Base-by-base conservation (phyloP, 1,284 basidiomycete species). In the Puccinia triticina region DNA sequence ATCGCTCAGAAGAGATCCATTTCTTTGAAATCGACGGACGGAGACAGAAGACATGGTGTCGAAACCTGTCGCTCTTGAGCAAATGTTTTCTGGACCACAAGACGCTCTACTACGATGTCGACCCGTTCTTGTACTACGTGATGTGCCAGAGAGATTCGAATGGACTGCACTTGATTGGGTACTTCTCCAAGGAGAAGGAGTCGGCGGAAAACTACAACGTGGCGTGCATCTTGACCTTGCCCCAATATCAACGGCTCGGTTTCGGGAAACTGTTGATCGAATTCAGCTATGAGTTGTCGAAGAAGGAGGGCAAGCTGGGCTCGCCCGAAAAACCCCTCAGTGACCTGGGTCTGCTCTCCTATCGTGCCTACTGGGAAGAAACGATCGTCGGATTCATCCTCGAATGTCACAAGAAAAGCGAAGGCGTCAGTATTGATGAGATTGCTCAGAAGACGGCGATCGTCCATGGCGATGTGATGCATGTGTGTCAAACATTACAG, bases 81-180 rank as follows among this genome's bases (percentile, higher is more conserved):
- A 99, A 99, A 88, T 97, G 95, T 87, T 99, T 99, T 88, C 91
- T 99, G 84, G 97, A 99, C 87, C 97, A 99, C 83, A 99, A 99
- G 90, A 99, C 97, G 40, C 90, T 99, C 84, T 99, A 99, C 89
- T 99, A 98, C 89, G 97, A 99, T 88, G 97, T 99, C 85, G 98
- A 98, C 83, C 97, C 97, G 4, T 99, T 99, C 89, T 90, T 99
- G 90, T 99, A 96, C 90, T 99, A 99, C 90, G 93, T 96, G 87
- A 96, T 99, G 95, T 86, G 92, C 79, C 91, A 93, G 86, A 91
- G 95, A 84, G 96, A 99, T 88, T 92, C 94, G 43, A 89, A 90
- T 32, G 97, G 97, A 26, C 95, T 94, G 86, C 97, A 99, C 87
- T 89, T 98, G 84, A 93, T 99, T 84, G 96, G 96, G 57, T 99